Percentiles rank a stretch among this genome's conserved stretches.
Conservation (phyloP, 805 yeast genomes). For the Schwanniomyces pseudopolymorphus region DNA sequence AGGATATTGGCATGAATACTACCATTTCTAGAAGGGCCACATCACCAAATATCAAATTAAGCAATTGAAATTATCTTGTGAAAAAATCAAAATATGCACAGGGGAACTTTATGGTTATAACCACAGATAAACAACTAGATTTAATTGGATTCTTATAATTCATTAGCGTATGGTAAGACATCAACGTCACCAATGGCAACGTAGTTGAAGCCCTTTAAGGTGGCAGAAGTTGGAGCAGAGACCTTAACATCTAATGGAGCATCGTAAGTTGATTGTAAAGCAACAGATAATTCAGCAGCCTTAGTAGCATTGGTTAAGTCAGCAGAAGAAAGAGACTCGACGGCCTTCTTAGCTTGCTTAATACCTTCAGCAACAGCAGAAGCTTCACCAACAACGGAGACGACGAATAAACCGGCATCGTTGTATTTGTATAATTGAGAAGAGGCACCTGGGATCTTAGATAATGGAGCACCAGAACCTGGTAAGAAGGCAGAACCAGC, state of each 20-base stretch:
- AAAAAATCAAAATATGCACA: slow-evolving; percentile 6
- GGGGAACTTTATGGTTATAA: slow-evolving; percentile 3
- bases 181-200: slow-evolving; percentile 89
- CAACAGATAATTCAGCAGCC: slow-evolving; percentile 41
- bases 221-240: slow-evolving; percentile 32
- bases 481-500: slow-evolving; percentile 60
- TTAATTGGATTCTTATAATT: slow-evolving; percentile 54
- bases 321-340: slow-evolving; percentile 37
- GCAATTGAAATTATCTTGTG: slow-evolving; percentile 3
- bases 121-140: slow-evolving; percentile 1
- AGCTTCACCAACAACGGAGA: slow-evolving; percentile 63
- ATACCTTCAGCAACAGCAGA: slow-evolving; percentile 59
- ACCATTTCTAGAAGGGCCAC: slow-evolving; percentile 2
- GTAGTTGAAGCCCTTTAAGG: slow-evolving; percentile 64
- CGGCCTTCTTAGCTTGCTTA: slow-evolving; percentile 52
- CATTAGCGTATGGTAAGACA: slow-evolving; percentile 85
- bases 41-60: slow-evolving; percentile 2
- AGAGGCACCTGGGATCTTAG: slow-evolving; percentile 47
- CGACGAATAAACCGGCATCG: slow-evolving; percentile 79
- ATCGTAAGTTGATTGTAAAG: slow-evolving; percentile 40
- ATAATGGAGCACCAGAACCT: slow-evolving; percentile 51
- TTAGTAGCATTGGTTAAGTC: slow-evolving; percentile 56
- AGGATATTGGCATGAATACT: slow-evolving; percentile 2
- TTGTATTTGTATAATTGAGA: slow-evolving; percentile 63
- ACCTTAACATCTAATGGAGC: slow-evolving; percentile 29